Evolutionary conservation across 257 asterid genomes (phyloP), one percentile per base, ranked within the genome.

Genomic region (Rehmannia glutinosa): DNA sequence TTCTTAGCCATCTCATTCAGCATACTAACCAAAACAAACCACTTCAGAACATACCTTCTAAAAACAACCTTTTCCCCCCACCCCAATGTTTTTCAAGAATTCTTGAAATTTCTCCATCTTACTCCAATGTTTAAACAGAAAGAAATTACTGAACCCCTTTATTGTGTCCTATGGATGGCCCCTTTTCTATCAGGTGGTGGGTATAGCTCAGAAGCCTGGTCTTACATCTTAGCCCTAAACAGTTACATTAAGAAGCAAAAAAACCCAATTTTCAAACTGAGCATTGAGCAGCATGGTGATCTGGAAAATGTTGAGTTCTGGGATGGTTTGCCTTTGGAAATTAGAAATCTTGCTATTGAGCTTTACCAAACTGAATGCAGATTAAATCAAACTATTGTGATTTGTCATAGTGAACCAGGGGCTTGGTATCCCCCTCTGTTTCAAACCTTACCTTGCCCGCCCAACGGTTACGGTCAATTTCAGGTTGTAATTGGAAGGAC

Each of bases 381-480:
- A 57, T 35, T 68, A 52, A 75, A 89, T 69, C 88, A 82, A 63
- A 92, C 95, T 23, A 51, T 87, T 63, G 96, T 87, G 16, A 70
- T 92, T 19, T 92, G 98, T 73, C 98, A 92, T 62, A 92, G 97
- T 69, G 98, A 92, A 59, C 98, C 98, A 1, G 98, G 98, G 71
- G 97, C 96, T 60, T 92, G 97, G 98, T 59, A 81, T 23, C 98
- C 98, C 55, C 96, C 97, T 63, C 73, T 89, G 60, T 92, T 78
- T 66, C 64, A 87, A 23, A 92, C 97, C 67, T 72, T 68, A 1
- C 95, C 98, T 4, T 92, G 98, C 75, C 98, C 96, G 0, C 88
- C 87, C 0, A 7, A 57, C 0, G 83, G 71, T 16, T 89, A 80
- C 59, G 83, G 76, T 45, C 28, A 55, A 54, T 84, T 72, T 64